phyloP scores from a whole-genome alignment of 306 rosid genomes.

The Lathyrus aphaca region DNA sequence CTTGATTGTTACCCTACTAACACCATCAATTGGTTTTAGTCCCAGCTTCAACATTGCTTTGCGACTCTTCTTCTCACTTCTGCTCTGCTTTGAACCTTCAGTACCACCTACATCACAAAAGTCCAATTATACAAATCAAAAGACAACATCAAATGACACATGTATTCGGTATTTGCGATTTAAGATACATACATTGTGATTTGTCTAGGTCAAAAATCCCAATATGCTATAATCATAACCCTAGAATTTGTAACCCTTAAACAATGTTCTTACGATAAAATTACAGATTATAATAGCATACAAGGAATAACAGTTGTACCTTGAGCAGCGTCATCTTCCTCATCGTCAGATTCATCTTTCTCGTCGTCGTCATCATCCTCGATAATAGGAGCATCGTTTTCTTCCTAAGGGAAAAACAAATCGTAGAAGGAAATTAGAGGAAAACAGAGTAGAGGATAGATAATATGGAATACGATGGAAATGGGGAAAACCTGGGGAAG shows the following conservation, averaged over 20 bases:
- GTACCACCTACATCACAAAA: conserved; percentile 52
- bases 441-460: neutral
- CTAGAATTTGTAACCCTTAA: neutral
- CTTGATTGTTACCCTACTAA: conserved; percentile 89
- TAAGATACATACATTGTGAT: conserved; percentile 5
- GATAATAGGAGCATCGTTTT: conserved; percentile 55
- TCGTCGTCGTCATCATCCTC: conserved; percentile 70
- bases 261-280: neutral
- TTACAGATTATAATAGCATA: neutral
- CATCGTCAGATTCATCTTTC: conserved; percentile 54
- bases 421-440: neutral
- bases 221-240: neutral
- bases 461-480: neutral
- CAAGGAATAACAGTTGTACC: conserved; percentile 37
- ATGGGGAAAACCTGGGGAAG: conserved; percentile 42
- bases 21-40: conserved; percentile 80
- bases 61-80: conserved; percentile 98
- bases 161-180: neutral
- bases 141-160: neutral
- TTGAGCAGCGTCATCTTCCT: conserved; percentile 56
- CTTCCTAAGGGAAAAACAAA: conserved; percentile 39
- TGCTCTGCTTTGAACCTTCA: conserved; percentile 91
- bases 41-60: conserved; percentile 98
- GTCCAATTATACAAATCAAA: conserved; percentile 12
- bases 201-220: conserved; percentile 4